phyloP scores from a whole-genome alignment of 305 asterid species.

The Plantago lanceolata region DNA sequence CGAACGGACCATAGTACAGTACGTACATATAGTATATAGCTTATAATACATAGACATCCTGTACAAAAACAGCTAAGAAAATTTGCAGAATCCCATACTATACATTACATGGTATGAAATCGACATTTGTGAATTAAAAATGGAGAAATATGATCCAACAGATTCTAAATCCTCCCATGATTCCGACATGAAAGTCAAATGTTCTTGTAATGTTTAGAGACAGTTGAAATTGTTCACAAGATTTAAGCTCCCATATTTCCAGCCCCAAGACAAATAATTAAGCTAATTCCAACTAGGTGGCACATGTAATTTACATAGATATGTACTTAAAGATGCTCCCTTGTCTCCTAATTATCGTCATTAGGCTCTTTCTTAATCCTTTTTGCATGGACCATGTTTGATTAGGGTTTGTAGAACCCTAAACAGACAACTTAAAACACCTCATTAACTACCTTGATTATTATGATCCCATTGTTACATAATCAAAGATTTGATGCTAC shows the following conservation, averaged over 20 bases:
- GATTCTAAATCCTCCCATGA: conserved; percentile 22
- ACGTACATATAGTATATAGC: no score
- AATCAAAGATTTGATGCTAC: neutral
- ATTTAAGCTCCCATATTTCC: neutral
- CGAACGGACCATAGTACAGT: no score
- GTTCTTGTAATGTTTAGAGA: conserved; percentile 15
- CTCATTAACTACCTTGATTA: conserved; percentile 18
- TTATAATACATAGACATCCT: no score
- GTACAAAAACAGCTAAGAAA: neutral
- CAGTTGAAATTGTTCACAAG: conserved; percentile 16
- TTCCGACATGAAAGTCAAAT: conserved; percentile 22
- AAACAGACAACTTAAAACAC: conserved; percentile 25
- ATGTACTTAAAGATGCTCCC: conserved; percentile 27
- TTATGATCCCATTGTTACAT: neutral
- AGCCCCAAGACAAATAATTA: neutral
- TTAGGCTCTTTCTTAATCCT: conserved; percentile 19
- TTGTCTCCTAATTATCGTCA: conserved; percentile 37
- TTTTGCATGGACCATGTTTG: conserved; percentile 39
- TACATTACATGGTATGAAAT: neutral
- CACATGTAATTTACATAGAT: conserved; percentile 39
- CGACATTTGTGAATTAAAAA: neutral
- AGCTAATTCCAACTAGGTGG: conserved; percentile 14
- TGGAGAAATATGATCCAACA: conserved; percentile 19
- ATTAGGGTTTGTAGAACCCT: conserved; percentile 46
- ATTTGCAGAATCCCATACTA: neutral